Evolutionary conservation across 805 yeast species (phyloP).

Genomic region (Pichia occidentalis): DNA sequence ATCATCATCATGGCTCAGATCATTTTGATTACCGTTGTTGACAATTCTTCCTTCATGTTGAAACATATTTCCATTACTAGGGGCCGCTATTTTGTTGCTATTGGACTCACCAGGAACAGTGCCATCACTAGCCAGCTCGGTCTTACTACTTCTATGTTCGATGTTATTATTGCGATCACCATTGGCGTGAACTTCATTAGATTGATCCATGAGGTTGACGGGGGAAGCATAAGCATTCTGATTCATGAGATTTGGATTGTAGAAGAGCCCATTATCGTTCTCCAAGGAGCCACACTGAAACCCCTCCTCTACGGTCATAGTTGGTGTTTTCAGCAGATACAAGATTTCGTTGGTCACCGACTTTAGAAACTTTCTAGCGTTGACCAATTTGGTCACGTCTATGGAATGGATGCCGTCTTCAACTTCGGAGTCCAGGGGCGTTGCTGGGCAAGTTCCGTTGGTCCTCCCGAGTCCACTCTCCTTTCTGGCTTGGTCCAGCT

Average conservation of each 20-base stretch:
- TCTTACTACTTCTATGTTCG: too few species aligned
- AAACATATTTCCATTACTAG: too few species aligned
- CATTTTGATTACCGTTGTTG: not conserved
- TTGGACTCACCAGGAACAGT: too few species aligned
- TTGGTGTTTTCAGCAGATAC: conserved; percentile 30
- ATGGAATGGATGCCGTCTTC: conserved; percentile 19
- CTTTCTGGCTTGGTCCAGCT: conserved; percentile 3
- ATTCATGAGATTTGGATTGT: too few species aligned
- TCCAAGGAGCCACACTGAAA: conserved; percentile 7
- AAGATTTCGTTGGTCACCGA: conserved; percentile 33
- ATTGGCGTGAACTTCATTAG: too few species aligned
- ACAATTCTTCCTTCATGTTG: conserved; percentile 11
- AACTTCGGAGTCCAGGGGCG: conserved; percentile 5
- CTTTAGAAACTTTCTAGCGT: conserved; percentile 31
- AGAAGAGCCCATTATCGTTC: too few species aligned
- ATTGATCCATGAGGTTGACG: too few species aligned
- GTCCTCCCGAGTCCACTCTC: not conserved
- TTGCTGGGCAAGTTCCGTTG: not conserved
- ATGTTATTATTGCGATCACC: too few species aligned
- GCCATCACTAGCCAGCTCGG: too few species aligned
- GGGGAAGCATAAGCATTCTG: too few species aligned
- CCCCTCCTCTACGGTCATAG: conserved; percentile 16
- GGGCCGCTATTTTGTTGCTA: too few species aligned
- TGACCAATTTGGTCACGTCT: conserved; percentile 25
- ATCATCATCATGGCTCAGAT: not conserved